Percentiles rank a stretch among this genome's conserved stretches.
phyloP scores from a whole-genome alignment of 2,329 filamentous ascomycete species.

The Gaeumannomyces sp. region DNA sequence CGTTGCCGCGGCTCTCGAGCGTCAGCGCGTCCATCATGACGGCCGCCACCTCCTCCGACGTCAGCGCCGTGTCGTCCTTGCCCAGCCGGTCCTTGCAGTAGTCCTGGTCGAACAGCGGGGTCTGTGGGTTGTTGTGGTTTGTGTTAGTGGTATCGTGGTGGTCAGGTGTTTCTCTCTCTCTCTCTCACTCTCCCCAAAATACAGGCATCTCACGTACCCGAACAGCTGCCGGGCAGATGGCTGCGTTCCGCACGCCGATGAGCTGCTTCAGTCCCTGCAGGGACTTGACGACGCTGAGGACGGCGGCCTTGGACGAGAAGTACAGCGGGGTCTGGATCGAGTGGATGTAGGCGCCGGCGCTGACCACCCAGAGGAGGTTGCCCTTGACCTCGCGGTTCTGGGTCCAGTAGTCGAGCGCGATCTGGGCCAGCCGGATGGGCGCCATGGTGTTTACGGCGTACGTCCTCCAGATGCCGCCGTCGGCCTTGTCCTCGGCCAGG shows the following conservation, averaged over 20 bases:
- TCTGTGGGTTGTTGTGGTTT: background rate
- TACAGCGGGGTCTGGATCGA: conserved; percentile 24
- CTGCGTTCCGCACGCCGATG: conserved; percentile 15
- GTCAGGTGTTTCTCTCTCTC: no score
- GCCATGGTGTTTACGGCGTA: conserved; percentile 22
- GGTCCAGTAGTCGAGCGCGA: conserved; percentile 24
- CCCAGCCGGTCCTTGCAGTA: conserved; percentile 13
- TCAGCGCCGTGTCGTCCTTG: conserved; percentile 12
- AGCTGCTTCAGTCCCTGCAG: conserved; percentile 12
- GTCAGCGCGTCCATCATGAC: conserved; percentile 13
- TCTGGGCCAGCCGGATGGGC: conserved; percentile 22
- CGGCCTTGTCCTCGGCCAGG: conserved; percentile 15
- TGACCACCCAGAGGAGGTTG: conserved; percentile 23
- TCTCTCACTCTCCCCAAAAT: no score
- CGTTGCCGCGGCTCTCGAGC: conserved; percentile 15
- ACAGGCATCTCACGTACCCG: no score
- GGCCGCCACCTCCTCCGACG: conserved; percentile 7
- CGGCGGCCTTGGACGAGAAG: conserved; percentile 23
- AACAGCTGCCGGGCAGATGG: conserved; percentile 14
- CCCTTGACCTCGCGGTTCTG: conserved; percentile 18
- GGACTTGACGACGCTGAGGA: conserved; percentile 18
- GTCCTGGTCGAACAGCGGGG: conserved; percentile 10
- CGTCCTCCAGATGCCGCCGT: conserved; percentile 21
- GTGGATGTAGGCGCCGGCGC: conserved; percentile 24
- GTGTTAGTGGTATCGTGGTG: no score